Percentiles rank a stretch among this genome's conserved stretches.
These are phyloP conservation scores for Clonostachys byssicola DNA, from an alignment of 2,329 filamentous ascomycete genomes.

Conservation along the genomic window DNA sequence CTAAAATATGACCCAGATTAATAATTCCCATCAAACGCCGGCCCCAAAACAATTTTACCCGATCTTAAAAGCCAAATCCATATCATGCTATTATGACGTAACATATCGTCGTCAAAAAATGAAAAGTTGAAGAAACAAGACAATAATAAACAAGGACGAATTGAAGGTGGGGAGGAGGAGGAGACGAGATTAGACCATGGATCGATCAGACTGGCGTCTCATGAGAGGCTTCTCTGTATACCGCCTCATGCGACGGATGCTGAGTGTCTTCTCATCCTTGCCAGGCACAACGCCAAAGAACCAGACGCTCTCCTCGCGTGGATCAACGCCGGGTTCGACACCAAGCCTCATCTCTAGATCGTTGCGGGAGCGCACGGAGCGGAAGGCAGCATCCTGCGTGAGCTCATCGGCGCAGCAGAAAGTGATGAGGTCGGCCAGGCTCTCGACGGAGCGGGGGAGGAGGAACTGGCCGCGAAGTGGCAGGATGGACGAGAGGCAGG, in stretches of 20 bases:
- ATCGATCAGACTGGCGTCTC: slow-evolving; percentile 13
- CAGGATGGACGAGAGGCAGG: slow-evolving; percentile 58
- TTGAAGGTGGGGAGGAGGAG: no score
- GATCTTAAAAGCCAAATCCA: no score
- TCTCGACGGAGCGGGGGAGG: slow-evolving; percentile 70
- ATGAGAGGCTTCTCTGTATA: slow-evolving; percentile 34
- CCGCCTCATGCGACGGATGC: slow-evolving; percentile 36
- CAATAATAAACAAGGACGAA: background rate
- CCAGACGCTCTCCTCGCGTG: slow-evolving; percentile 47
- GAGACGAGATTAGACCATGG: slow-evolving; percentile 8
- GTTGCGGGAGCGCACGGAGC: slow-evolving; percentile 58
- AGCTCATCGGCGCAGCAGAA: slow-evolving; percentile 73
- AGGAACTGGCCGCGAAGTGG: slow-evolving; percentile 57
- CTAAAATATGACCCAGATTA: no score
- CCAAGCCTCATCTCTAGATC: slow-evolving; percentile 70
- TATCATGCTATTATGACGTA: no score
- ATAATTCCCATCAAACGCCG: no score
- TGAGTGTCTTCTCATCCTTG: slow-evolving; percentile 33
- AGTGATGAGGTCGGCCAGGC: slow-evolving; percentile 71
- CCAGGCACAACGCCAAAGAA: slow-evolving; percentile 37
- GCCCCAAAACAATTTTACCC: no score
- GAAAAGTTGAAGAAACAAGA: background rate
- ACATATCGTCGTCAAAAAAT: background rate
- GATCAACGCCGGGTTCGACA: slow-evolving; percentile 30
- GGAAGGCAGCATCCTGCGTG: slow-evolving; percentile 68